A percentile compares a stretch with the other conserved stretches of the same genome.
phyloP scores from a whole-genome alignment of 23 red algal genomes.

The Agarophyton chilense region DNA sequence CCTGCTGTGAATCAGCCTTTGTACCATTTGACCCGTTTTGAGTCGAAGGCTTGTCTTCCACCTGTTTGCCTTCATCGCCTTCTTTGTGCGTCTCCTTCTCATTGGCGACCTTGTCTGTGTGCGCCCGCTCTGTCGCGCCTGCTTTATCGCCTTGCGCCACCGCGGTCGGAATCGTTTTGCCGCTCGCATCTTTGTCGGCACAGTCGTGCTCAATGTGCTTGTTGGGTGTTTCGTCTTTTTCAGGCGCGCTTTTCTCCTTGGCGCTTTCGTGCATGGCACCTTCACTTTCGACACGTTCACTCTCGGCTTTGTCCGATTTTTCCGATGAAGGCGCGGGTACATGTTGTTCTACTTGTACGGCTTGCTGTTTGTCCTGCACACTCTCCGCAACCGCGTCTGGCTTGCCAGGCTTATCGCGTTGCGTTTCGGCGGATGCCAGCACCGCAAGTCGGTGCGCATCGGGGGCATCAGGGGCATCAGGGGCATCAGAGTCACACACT shows the following conservation, averaged over 20 bases:
- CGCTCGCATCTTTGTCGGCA: neutral
- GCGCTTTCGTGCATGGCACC: too few species aligned
- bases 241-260: too few species aligned
- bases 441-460: too few species aligned
- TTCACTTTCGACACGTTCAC: neutral
- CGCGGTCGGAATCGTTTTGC: neutral
- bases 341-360: too few species aligned
- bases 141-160: neutral
- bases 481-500: too few species aligned
- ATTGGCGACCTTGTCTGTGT: neutral
- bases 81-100: neutral
- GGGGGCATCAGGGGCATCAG: too few species aligned
- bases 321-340: neutral
- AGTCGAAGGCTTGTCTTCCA: neutral
- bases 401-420: too few species aligned
- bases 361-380: too few species aligned
- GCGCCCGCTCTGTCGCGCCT: neutral
- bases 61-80: neutral
- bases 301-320: neutral
- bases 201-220: neutral
- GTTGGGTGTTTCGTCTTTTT: neutral
- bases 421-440: too few species aligned
- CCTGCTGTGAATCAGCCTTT: neutral
- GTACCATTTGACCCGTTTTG: neutral
- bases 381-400: too few species aligned